Conservation (phyloP, 139 green algal genomes). For the Coelastrella sp. region DNA sequence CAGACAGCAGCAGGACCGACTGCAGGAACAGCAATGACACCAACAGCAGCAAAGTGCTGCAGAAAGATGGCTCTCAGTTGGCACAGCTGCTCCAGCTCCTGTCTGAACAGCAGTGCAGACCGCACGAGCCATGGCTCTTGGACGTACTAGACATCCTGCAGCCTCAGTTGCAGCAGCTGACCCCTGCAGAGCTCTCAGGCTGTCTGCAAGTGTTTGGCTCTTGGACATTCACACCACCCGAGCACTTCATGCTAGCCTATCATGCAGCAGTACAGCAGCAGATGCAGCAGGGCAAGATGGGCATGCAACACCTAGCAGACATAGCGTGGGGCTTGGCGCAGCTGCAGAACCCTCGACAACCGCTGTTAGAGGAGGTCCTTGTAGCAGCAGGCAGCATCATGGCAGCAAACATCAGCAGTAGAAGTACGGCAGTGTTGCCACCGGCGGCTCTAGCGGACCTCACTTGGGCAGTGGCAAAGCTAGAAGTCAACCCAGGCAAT, state of each 20-base stretch:
- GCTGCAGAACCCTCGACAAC: conserved; percentile 25
- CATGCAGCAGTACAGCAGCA: background rate
- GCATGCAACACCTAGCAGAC: conserved; percentile 12
- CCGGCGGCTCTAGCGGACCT: conserved; percentile 29
- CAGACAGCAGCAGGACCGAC: background rate
- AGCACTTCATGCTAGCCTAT: conserved; percentile 23
- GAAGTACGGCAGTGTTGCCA: background rate
- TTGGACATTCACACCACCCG: conserved; percentile 19
- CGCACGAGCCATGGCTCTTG: conserved; percentile 33
- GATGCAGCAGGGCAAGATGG: conserved; percentile 10
- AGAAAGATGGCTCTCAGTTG: conserved; percentile 42
- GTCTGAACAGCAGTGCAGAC: conserved; percentile 39
- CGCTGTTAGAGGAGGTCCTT: background rate
- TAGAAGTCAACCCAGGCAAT: background rate
- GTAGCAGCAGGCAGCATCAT: conserved; percentile 12
- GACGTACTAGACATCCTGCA: conserved; percentile 39
- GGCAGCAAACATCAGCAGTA: conserved; percentile 1
- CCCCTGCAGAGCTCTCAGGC: conserved; percentile 15
- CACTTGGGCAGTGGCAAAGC: conserved; percentile 27
- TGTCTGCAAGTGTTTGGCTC: conserved; percentile 29
- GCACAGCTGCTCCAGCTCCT: conserved; percentile 42
- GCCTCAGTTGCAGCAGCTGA: conserved; percentile 6
- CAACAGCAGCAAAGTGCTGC: conserved; percentile 2
- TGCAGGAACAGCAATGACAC: background rate
- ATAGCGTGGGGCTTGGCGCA: conserved; percentile 19